Percentiles rank a stretch among this genome's conserved stretches.
phyloP scores from a whole-genome alignment of 805 yeast genomes.

The Wickerhamiella azymoides region DNA sequence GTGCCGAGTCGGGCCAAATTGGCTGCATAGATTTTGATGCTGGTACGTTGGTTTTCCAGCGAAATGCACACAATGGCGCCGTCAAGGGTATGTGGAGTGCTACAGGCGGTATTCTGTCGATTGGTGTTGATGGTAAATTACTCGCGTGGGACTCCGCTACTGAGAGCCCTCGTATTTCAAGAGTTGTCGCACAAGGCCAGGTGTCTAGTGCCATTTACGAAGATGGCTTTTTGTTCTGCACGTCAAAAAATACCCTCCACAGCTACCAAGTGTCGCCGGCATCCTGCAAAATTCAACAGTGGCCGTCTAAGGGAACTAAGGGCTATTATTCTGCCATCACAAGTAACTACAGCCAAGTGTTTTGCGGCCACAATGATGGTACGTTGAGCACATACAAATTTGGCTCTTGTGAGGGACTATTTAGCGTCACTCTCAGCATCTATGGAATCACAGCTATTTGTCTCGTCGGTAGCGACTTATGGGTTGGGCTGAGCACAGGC shows the following conservation, averaged over 20 bases:
- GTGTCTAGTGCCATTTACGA: background rate
- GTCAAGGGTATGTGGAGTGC: background rate
- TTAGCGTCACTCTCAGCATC: background rate
- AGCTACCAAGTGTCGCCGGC: background rate
- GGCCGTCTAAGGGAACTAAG: background rate
- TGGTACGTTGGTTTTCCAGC: background rate
- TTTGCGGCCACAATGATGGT: slow-evolving; percentile 10
- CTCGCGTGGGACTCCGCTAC: background rate
- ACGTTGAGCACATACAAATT: background rate
- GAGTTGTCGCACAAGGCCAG: background rate
- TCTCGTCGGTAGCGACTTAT: background rate
- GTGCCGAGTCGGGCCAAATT: background rate
- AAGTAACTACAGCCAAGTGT: background rate
- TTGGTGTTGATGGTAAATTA: slow-evolving; percentile 1
- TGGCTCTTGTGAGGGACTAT: background rate
- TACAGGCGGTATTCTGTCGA: background rate
- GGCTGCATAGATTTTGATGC: background rate
- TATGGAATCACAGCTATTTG: background rate
- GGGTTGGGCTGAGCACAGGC: slow-evolving; percentile 8
- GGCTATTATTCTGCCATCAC: background rate
- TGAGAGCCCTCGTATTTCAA: background rate
- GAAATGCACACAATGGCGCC: background rate
- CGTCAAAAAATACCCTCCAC: slow-evolving; percentile 1
- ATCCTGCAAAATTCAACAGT: background rate
- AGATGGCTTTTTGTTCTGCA: background rate